A percentile compares a stretch with the other conserved stretches of the same genome.
phyloP scores from a whole-genome alignment of 202 grass and related monocot species.

The Cymbopogon flexuosus region DNA sequence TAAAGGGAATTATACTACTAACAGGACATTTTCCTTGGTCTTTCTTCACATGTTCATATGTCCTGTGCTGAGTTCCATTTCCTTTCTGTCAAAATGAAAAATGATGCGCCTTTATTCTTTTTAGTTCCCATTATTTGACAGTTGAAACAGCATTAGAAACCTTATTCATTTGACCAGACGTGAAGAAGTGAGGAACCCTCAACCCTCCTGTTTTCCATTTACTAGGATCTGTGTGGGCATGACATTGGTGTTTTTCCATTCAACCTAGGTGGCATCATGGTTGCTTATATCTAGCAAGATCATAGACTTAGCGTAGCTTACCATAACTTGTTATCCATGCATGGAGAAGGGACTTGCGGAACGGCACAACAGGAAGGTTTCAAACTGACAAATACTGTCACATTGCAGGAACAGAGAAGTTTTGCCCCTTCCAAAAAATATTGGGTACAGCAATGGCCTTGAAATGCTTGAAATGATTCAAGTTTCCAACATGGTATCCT shows the following conservation, averaged over 20 bases:
- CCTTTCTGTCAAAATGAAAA: not conserved
- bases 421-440: not conserved
- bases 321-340: conserved; percentile 4
- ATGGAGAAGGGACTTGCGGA: not conserved
- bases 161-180: not conserved
- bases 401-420: conserved; percentile 11
- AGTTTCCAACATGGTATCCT: not conserved
- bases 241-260: not conserved
- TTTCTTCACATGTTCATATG: not conserved
- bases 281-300: not conserved
- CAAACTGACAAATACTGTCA: not conserved
- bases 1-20: not conserved
- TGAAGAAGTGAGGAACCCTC: not conserved
- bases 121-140: not conserved
- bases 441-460: not conserved
- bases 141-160: not conserved
- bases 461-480: not conserved
- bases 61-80: not conserved
- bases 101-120: not conserved
- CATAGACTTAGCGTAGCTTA: conserved; percentile 5
- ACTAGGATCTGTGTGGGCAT: not conserved
- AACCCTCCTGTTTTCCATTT: not conserved
- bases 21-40: not conserved
- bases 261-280: not conserved
- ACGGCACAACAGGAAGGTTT: not conserved